A percentile compares a stretch with the other conserved stretches of the same genome.
Evolutionary conservation across 768 basidiomycete genomes (phyloP).

Genomic region (Leccinum subtestaceum): DNA sequence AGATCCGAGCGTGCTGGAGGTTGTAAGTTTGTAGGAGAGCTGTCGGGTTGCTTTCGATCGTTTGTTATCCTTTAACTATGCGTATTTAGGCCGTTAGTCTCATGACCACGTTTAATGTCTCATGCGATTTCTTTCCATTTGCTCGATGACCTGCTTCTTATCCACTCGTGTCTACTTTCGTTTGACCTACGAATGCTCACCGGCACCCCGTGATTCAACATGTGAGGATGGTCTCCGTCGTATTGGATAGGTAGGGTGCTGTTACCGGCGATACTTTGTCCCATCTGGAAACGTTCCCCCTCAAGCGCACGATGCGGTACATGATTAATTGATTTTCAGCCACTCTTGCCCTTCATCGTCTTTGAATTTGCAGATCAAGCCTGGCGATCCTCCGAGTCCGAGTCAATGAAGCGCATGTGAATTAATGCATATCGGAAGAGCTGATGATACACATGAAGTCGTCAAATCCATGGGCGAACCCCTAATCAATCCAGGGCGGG

Average conservation of each 20-base stretch:
- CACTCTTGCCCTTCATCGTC: constrained; percentile 5
- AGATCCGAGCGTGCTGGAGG: constrained; percentile 15
- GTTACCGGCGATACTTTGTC: constrained; percentile 2
- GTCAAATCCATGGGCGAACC: constrained; percentile 10
- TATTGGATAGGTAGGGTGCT: constrained; percentile 1
- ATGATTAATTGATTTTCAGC: constrained; percentile 8
- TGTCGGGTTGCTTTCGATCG: background rate
- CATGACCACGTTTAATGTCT: constrained; percentile 1
- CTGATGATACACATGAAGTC: constrained; percentile 13
- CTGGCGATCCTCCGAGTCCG: constrained; percentile 13
- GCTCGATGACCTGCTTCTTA: background rate
- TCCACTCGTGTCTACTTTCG: background rate
- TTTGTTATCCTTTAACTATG: constrained; percentile 21
- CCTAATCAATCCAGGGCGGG: constrained; percentile 4
- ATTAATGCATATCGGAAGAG: background rate
- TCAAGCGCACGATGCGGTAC: constrained; percentile 13
- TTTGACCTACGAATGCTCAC: constrained; percentile 4
- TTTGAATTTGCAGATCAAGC: constrained; percentile 8
- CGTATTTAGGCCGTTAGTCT: constrained; percentile 20
- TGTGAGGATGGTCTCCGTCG: constrained; percentile 5
- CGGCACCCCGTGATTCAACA: background rate
- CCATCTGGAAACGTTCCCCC: constrained; percentile 2
- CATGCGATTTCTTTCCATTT: background rate
- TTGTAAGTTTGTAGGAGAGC: constrained; percentile 15
- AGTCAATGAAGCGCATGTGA: constrained; percentile 13